Percentiles rank a stretch among this genome's conserved stretches.
Evolutionary conservation across 192 early-diverging fungal species (phyloP).

Genomic region (Gonapodya sp.): DNA sequence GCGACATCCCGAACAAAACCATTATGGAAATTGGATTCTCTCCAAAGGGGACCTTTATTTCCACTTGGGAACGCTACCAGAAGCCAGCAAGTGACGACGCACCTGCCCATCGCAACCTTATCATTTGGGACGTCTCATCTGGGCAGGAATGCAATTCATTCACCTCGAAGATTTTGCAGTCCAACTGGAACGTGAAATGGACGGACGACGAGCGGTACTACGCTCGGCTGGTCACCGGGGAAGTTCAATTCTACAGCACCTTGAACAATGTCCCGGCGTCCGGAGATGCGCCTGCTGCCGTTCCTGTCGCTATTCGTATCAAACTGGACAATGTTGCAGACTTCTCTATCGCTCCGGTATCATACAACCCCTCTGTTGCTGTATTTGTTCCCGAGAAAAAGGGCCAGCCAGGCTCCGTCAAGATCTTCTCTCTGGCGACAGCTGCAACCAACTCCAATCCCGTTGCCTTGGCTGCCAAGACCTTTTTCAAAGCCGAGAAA

Average conservation of each 20-base stretch:
- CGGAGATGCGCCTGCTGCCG: slow-evolving; percentile 32
- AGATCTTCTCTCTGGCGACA: slow-evolving; percentile 72
- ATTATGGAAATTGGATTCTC: slow-evolving; percentile 74
- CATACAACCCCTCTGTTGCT: slow-evolving; percentile 67
- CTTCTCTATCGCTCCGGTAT: slow-evolving; percentile 79
- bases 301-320: slow-evolving; percentile 30
- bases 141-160: slow-evolving; percentile 63
- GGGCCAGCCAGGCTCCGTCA: slow-evolving; percentile 73
- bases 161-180: slow-evolving; percentile 65
- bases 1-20: slow-evolving; percentile 52
- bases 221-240: slow-evolving; percentile 72
- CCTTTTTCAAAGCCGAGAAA: slow-evolving; percentile 92
- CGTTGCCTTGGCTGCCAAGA: slow-evolving; percentile 68
- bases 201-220: slow-evolving; percentile 81
- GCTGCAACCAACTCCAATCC: slow-evolving; percentile 27
- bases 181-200: slow-evolving; percentile 79
- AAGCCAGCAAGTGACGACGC: slow-evolving; percentile 41
- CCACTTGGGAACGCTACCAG: slow-evolving; percentile 83
- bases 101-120: slow-evolving; percentile 64
- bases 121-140: slow-evolving; percentile 66
- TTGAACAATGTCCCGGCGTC: slow-evolving; percentile 20
- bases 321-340: slow-evolving; percentile 63
- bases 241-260: slow-evolving; percentile 76
- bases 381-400: slow-evolving; percentile 79
- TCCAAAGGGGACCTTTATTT: slow-evolving; percentile 74